These are phyloP conservation scores for Magnolia sinica DNA, from an alignment of 164 flowering plant species.

Conservation along the genomic window DNA sequence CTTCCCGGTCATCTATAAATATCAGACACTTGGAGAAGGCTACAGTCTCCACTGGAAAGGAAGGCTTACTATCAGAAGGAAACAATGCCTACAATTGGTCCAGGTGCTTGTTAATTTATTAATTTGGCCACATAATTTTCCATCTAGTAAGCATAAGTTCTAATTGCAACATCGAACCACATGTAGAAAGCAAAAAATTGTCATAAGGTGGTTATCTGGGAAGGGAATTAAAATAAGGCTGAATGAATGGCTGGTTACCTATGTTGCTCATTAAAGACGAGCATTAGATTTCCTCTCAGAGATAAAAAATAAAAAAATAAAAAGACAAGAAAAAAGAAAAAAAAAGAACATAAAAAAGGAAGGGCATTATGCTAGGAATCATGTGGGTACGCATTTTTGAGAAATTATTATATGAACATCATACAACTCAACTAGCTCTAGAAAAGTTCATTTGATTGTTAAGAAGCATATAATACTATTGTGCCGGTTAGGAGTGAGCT, in stretches of 20 bases:
- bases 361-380: background rate
- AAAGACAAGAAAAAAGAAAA: too few relatives aligned
- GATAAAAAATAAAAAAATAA: too few relatives aligned
- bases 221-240: too few relatives aligned
- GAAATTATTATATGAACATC: background rate
- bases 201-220: background rate
- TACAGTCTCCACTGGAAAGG: constrained; percentile 98
- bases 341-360: background rate
- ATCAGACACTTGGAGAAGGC: constrained; percentile 99
- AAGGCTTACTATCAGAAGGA: constrained; percentile 93
- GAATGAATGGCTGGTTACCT: background rate
- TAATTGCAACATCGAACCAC: background rate
- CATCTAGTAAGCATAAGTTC: background rate
- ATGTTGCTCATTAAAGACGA: too few relatives aligned
- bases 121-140: background rate
- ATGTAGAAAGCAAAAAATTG: background rate
- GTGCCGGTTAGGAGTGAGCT: too few relatives aligned
- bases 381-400: background rate
- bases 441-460: background rate
- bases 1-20: constrained; percentile 91
- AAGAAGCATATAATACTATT: background rate
- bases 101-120: constrained; percentile 43
- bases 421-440: background rate
- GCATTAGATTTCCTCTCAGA: background rate
- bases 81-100: constrained; percentile 97